phyloP scores from a whole-genome alignment of 352 stramenopile species.

The Phytophthora nicotianae region DNA sequence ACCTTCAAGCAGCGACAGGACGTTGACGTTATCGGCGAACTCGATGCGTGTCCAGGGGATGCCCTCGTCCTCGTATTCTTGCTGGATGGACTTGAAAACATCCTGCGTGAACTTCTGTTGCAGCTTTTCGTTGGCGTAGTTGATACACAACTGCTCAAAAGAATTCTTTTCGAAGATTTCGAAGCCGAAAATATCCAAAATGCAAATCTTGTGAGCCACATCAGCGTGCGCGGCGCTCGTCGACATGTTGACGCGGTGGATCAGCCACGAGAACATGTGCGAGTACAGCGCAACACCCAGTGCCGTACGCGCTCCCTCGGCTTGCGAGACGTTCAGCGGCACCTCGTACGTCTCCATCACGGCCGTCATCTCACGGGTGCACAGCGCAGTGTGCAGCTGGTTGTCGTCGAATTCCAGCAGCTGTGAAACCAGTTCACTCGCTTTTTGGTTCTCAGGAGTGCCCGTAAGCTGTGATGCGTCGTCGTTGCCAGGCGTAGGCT shows the following conservation, averaged over 20 bases:
- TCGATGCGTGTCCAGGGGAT: slow-evolving; percentile 92
- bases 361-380: slow-evolving; percentile 81
- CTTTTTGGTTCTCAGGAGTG: slow-evolving; percentile 57
- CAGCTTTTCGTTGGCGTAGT: slow-evolving; percentile 96
- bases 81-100: slow-evolving; percentile 95
- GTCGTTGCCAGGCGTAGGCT: slow-evolving; percentile 56
- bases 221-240: slow-evolving; percentile 59
- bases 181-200: slow-evolving; percentile 98
- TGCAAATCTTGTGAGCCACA: slow-evolving; percentile 83
- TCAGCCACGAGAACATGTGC: slow-evolving; percentile 96
- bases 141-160: slow-evolving; percentile 97
- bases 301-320: slow-evolving; percentile 76
- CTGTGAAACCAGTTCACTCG: slow-evolving; percentile 56
- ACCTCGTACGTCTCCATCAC: slow-evolving; percentile 85
- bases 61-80: slow-evolving; percentile 96
- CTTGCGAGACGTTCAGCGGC: slow-evolving; percentile 84
- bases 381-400: slow-evolving; percentile 74
- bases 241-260: slow-evolving; percentile 86
- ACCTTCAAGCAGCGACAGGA: slow-evolving; percentile 90
- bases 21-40: slow-evolving; percentile 92
- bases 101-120: slow-evolving; percentile 94
- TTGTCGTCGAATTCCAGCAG: slow-evolving; percentile 71
- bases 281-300: slow-evolving; percentile 92
- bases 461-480: slow-evolving; percentile 65
- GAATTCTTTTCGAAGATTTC: slow-evolving; percentile 97